A percentile compares a stretch with the other conserved stretches of the same genome.
Conservation (phyloP, 345 rosid genomes). For the Kernera saxatilis region DNA sequence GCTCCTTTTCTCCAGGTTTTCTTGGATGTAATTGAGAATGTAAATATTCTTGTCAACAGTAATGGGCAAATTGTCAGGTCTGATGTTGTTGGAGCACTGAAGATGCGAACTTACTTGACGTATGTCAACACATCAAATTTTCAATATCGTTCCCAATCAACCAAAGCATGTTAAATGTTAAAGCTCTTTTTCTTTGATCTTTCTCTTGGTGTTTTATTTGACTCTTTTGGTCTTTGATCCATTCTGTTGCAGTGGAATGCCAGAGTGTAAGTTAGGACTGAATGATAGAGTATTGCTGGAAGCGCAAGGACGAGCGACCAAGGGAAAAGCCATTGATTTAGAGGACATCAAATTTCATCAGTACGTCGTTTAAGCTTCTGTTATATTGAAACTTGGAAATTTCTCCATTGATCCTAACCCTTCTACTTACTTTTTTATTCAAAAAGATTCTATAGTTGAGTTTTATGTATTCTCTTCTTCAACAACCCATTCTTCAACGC, state of each 20-base stretch:
- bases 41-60: slow-evolving; percentile 93
- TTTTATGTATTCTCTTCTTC: background rate
- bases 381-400: background rate
- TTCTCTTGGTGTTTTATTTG: background rate
- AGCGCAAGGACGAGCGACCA: slow-evolving; percentile 91
- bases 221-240: background rate
- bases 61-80: slow-evolving; percentile 92
- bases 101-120: slow-evolving; percentile 97
- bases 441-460: background rate
- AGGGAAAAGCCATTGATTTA: slow-evolving; percentile 94
- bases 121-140: slow-evolving; percentile 23
- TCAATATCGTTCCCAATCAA: background rate
- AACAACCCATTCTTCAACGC: slow-evolving; percentile 4
- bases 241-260: slow-evolving; percentile 72
- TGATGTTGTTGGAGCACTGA: slow-evolving; percentile 95
- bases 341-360: slow-evolving; percentile 98
- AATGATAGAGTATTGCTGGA: slow-evolving; percentile 92
- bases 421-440: background rate
- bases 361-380: slow-evolving; percentile 33
- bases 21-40: slow-evolving; percentile 91
- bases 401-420: background rate
- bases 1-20: slow-evolving; percentile 57
- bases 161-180: background rate
- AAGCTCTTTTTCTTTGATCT: background rate
- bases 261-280: slow-evolving; percentile 95